Evolutionary conservation across 768 basidiomycete genomes (phyloP), one percentile per base, ranked within the genome.

Genomic region (Suillus variegatus): DNA sequence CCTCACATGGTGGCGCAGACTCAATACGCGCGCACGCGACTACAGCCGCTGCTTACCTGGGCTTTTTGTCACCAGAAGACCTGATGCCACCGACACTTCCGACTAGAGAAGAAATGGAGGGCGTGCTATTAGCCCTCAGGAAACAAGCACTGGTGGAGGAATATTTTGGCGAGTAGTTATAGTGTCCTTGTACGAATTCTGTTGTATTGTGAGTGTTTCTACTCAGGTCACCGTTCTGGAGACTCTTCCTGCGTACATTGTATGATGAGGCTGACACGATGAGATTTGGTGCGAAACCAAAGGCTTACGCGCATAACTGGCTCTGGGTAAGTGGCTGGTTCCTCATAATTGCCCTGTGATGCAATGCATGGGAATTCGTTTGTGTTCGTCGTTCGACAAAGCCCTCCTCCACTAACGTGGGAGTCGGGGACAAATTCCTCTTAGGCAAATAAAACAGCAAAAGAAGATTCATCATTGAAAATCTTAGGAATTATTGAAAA

Each of bases 81-180:
- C 82, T 97, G 10, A 72, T 92, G 61, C 87, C 89, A 13, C 94
- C 95, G 0, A 88, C 85, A 69, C 76, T 96, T 77, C 92, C 93
- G 1, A 87, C 86, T 1, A 82, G 85, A 64, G 85, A 86, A 54
- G 92, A 96, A 76, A 90, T 94, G 91, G 93, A 93, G 73, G 75
- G 77, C 25, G 85, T 92, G 12, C 74, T 97, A 62, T 82, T 97
- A 64, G 85, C 84, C 28, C 28, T 28, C 28, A 28, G 28, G 28
- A 28, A 28, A 28, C 28, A 28, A 28, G 28, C 28, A 25, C 76
- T 97, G 52, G 86, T 94, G 63, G 90, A 93, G 71, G 94, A 97
- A 75, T 89, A 89, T 68, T 82, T 86, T 69, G 88, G 86, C n/a
- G 80, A 83, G 28, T 56, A 63, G 62, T 16, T 16, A 28, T 28